Base-by-base conservation (phyloP, 2,329 filamentous ascomycete species). In the Teratosphaeria viscida region DNA sequence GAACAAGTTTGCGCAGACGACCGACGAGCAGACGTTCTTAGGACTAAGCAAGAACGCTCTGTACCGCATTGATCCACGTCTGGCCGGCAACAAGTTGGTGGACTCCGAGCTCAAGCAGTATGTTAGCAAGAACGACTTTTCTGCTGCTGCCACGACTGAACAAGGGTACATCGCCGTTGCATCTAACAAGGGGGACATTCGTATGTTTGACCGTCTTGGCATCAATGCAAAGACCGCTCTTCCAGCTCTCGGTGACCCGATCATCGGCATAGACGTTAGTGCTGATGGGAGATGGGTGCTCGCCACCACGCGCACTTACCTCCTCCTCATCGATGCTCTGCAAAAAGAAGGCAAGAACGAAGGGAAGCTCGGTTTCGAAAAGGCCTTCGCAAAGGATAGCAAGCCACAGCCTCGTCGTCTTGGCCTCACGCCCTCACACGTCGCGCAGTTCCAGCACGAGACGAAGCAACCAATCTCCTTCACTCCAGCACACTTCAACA, bases 181-280 rank as follows among this genome's bases (percentile, higher is more conserved):
- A 0, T 96, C 91, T 57, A 95, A 95, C 78, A 99, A 99, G 79
- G 94, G 94, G 67, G 94, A 99, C 67, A 91, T 99, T 63, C 90
- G 94, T 58, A 85, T 99, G 68, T 99, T 99, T 69, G 94, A 99
- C 73, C 89, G 92, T 19, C 84, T 99, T 2, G 94, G 94, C 14
- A 95, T 97, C 76, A 95, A 96, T 66, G 94, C 94, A 47, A 99
- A 99, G 81, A 97, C 94, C 0, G 89, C 95, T 64, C 92, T 99
- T 59, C 94, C 94, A 2, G 94, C 94, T 5, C 85, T 99, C 14
- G 94, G 94, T 65, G 94, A 99, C 70, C 85, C 92, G 3, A 97
- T 99, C 68, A 88, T 95, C 65, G 94, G 94, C 61, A 83, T 99
- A 63, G 94, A 99, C 72, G 91, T 96, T 11, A 95, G 90, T 57